Evolutionary conservation across 2,329 filamentous ascomycete species (phyloP), one percentile per base, ranked within the genome.

Genomic region (Fusarium poae): DNA sequence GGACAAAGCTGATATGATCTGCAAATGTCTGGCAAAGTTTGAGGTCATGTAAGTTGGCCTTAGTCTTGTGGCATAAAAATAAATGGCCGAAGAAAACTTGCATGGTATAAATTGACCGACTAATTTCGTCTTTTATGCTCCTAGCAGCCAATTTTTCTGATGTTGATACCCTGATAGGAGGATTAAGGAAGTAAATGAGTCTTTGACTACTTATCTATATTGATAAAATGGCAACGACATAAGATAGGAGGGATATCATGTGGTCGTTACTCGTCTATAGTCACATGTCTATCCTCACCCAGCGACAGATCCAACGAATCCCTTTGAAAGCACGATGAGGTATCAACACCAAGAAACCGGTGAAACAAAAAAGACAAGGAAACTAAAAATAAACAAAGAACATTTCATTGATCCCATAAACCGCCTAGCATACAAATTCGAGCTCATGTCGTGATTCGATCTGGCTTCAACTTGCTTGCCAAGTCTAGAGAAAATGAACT

Each of bases 381-480:
- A 51, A 45, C 35, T 61, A 25, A 16, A 70, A 43, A 52, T 50
- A 62, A 67, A 71, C 32, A 68, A 63, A 70, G 32, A 42, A 65
- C 72, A 67, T 71, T 74, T 74, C 70, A 74, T 74, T 74, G 65
- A 74, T 74, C 66, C 67, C 72, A 53, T 75, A 67, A 68, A 60
- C 71, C 65, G 65, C 65, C 66, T 67, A 74, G 72, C 63, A 72
- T 72, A 75, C 63, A 74, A 58, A 65, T 71, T 62, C 39, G 58
- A 65, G 60, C 56, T 44, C 55, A 44, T 39, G 16, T 51, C 52
- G 35, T 34, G 45, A 51, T 51, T 51, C 48, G 48, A 51, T 35
- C 23, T 12, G 23, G 56, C 62, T 60, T 71, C 70, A 57, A 64
- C 67, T 43, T 64, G 54, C 64, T 45, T 66, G 56, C 53, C 44